Conservation (phyloP, 1,284 basidiomycete species). For the Anthracocystis setariae region DNA sequence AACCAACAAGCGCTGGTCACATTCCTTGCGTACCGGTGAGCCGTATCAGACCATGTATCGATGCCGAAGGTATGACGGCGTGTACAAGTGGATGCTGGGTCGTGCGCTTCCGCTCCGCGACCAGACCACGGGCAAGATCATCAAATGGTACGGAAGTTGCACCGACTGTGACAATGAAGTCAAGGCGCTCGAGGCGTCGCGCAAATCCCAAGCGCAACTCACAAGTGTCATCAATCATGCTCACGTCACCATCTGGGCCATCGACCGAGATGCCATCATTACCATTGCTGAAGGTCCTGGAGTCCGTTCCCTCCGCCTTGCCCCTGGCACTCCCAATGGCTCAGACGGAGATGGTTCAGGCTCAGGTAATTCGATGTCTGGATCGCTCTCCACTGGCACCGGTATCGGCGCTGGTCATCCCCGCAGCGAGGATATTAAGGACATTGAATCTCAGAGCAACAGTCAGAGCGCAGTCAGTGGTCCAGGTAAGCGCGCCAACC, state of each 20-base stretch:
- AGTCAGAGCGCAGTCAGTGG: conserved; percentile 49
- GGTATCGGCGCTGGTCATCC: conserved; percentile 6
- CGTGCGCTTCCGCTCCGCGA: conserved; percentile 64
- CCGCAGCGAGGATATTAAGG: conserved; percentile 41
- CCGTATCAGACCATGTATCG: conserved; percentile 67
- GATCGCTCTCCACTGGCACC: conserved; percentile 20
- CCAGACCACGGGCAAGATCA: conserved; percentile 52
- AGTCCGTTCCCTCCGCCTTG: conserved; percentile 58
- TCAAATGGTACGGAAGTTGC: conserved; percentile 67
- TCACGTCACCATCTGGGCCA: conserved; percentile 63
- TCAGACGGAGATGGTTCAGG: conserved; percentile 47
- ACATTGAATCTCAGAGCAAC: conserved; percentile 48
- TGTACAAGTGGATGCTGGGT: conserved; percentile 65
- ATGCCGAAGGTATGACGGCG: conserved; percentile 58
- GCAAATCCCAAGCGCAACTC: conserved; percentile 58
- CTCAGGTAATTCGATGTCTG: conserved; percentile 41
- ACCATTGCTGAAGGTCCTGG: conserved; percentile 63
- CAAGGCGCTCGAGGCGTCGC: conserved; percentile 58
- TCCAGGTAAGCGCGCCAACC: conserved; percentile 31
- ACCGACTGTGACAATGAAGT: conserved; percentile 63
- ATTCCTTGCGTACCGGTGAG: conserved; percentile 67
- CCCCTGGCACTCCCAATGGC: conserved; percentile 56
- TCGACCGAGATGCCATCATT: conserved; percentile 57
- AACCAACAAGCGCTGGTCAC: conserved; percentile 59
- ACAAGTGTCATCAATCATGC: conserved; percentile 64